Evolutionary conservation across 2,329 filamentous ascomycete genomes (phyloP), one percentile per base, ranked within the genome.

Genomic region (Rutstroemia sp.): DNA sequence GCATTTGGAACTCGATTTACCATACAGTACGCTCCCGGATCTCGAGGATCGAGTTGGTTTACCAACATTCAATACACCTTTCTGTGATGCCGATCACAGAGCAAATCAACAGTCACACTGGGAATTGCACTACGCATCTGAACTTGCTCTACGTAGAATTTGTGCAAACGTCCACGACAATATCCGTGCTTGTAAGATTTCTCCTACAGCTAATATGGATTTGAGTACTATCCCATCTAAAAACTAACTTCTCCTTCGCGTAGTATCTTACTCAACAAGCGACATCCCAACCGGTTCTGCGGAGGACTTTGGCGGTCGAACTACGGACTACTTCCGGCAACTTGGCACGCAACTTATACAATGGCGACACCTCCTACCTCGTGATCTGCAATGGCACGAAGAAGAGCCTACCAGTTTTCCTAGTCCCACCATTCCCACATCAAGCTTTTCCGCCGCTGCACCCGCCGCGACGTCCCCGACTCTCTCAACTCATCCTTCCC

Each of bases 71-170:
- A 75, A 73, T 52, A 72, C 72, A 2, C 71, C 73, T 1, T 75
- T 75, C 27, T 74, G 71, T n/a, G 72, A 76, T 38, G 73, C 75
- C 16, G 76, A 79, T 60, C 73, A 76, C 57, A 63, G 74, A 12
- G 72, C 70, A 19, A 77, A 80, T 59, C 76, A 80, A 59, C 68
- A 72, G 9, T 77, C 78, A 1, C 75, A 81, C 58, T 81, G 79
- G 56, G 76, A 81, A 59, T 77, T 81, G 58, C 76, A 85, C 62
- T 84, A 82, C 65, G 75, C 79, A 2, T 82, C 81, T 0, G 80
- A 84, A 63, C 78, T 85, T 47, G 77, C 80, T 10, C 71, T 85
- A 18, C 73, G 78, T 19, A 72, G 77, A 23, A 69, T 85, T 2
- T 77, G 79, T 39, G 73, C 75, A 1, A 74, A 77, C 21, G 77